Conservation (phyloP, 2,329 filamentous ascomycete genomes). For the Talaromyces sp. region DNA sequence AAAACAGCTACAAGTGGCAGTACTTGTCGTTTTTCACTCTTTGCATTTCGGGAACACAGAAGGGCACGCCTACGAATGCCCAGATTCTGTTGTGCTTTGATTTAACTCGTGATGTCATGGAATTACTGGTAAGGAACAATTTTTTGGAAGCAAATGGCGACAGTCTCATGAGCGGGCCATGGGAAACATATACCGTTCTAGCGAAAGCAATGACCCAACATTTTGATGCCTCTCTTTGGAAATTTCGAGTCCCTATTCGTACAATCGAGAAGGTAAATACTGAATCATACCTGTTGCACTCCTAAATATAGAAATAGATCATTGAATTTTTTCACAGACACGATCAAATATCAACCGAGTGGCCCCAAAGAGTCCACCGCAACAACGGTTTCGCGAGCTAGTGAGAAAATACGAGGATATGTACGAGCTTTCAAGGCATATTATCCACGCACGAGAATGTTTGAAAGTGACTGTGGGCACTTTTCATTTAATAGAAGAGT, state of each 20-base stretch:
- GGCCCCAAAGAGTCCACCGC: background rate
- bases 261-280: background rate
- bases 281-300: background rate
- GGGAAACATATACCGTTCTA: background rate
- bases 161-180: background rate
- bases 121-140: background rate
- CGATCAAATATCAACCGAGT: background rate
- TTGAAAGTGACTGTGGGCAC: background rate
- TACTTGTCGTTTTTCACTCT: background rate
- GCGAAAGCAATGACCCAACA: background rate
- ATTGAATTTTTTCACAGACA: background rate
- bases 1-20: background rate
- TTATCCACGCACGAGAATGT: background rate
- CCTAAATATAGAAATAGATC: background rate
- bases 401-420: background rate
- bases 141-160: background rate
- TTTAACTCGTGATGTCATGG: background rate
- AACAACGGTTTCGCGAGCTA: background rate
- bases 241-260: background rate
- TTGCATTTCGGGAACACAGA: background rate
- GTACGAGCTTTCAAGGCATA: background rate
- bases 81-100: background rate
- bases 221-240: background rate
- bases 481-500: background rate
- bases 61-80: background rate